Base-by-base conservation (phyloP, 208 protist species). In the Wallacemonas rigidus region DNA sequence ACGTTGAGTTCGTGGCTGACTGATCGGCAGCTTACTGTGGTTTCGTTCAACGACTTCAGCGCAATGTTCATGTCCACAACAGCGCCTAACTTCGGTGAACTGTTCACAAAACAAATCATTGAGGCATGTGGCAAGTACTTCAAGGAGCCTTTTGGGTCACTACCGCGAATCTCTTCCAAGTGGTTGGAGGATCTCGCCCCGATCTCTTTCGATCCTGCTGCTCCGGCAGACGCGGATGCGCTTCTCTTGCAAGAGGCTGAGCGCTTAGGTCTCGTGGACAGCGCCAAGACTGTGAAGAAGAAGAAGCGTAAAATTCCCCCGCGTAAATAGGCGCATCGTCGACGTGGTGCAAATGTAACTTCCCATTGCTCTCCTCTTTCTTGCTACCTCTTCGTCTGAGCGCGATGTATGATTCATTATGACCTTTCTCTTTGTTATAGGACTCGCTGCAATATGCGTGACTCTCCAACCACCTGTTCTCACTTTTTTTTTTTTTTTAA, bases 51-150 rank as follows among this genome's bases (percentile, higher is more conserved):
- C 40, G 67, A 60, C 11, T 87, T 87, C 69, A 26, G 38, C 40
- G 35, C 44, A 36, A 54, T 81, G 7, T 87, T 87, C 54, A 75
- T 87, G 65, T 63, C 72, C 48, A 51, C 50, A 12, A 56, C 53
- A 15, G 65, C 61, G 54, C 50, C 75, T 55, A 72, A 67, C 17
- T 80, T 76, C 63, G 58, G 71, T 40, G 64, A 69, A 11, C 71
- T 73, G 38, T 87, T 90, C 47, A 51, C 79, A 11, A 90, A 90
- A 72, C 79, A 58, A 47, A 74, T 90, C 41, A 65, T 87, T 48
- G 85, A 90, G 50, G 78, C 79, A 38, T 68, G 72, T 48, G 60
- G 72, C 12, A 79, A 78, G 51, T 87, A 80, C 62, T 87, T 90
- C 56, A 74, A 67, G 35, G 35, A 41, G 60, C 76, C 79, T 40